Evolutionary conservation across 768 basidiomycete genomes (phyloP), one percentile per base, ranked within the genome.

Genomic region (Antrodiella citrinella): DNA sequence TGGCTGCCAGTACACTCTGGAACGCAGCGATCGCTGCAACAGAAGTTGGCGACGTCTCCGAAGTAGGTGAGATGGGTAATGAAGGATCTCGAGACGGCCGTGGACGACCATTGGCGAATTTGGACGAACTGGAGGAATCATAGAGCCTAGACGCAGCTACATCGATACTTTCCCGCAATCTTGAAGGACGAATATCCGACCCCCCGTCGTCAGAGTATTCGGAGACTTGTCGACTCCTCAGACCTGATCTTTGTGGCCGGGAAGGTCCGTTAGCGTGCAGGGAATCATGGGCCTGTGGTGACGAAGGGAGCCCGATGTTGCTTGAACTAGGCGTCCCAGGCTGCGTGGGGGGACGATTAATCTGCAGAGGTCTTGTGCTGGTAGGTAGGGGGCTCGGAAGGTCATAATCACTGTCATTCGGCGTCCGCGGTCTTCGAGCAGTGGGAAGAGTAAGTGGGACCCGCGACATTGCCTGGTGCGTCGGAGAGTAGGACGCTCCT

Each of bases 1-100:
- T 72, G 26, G 81, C 72, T n/a, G 72, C 69, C 41, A 79, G 81
- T 3, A 81, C 80, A 47, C 76, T 74, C 60, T 81, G 78, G 63
- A 90, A 90, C 20, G 86, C 84, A 50, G 84, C 78, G 60, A 89
- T 67, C 12, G 76, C 84, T 15, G 75, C 81, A 13, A 69, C 68
- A 22, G 63, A 51, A 3, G 56, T 52, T 22, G 64, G 59, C n/a
- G 66, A 57, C 5, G 59, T 54, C 39, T 52, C 54, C 3, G 52
- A 44, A 4, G 53, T 44, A 15, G 51, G 52, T 30, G 54, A 54
- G 7, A 52, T 46, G 7, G 57, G 55, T 42, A 51, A 48, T 5
- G 52, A 21, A 19, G 54, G 48, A 0, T 44, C 47, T 12, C 48
- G 41, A 3, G 43, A 43, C n/a, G 54, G n/a, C 18, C 52, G 47